Base-by-base conservation (phyloP, 2,329 filamentous ascomycete genomes). In the Paraconiothyrium brasiliense region DNA sequence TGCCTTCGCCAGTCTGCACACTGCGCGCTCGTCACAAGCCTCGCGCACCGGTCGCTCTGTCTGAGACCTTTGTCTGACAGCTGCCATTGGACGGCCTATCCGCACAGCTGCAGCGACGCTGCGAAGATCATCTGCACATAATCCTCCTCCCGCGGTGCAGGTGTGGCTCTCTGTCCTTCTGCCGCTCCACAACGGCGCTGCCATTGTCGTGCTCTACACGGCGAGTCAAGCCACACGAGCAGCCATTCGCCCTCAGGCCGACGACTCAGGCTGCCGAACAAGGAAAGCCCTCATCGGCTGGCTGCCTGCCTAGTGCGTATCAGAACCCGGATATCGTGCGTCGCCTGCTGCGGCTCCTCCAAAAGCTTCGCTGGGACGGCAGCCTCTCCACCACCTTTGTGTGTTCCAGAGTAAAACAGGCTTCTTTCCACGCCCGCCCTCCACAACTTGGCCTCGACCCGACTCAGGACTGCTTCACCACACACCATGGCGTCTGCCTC, bases 401-500 rank as follows among this genome's bases (percentile, higher is more conserved):
- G 56, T 48, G 56, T 66, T 54, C 56, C 62, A 10, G 59, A 61
- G 43, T 56, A 62, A 62, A 67, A 62, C 65, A 64, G 63, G 60
- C 62, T 69, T 69, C 35, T 51, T 43, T 37, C 50, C 37, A 24
- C 63, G 54, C 56, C 49, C 54, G 44, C 39, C 27, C 56, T 59
- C 68, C 61, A 64, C 67, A 56, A 48, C 55, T 44, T 14, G 8
- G 44, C 47, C 63, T 52, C 52, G 39, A 41, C 35, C 56, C 39
- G 39, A 41, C 43, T 35, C 39, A 14, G 20, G 30, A 37, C 32
- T 54, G 55, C 48, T 63, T 20, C 56, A 58, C 30, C 46, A 54
- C 27, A 56, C 59, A 60, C 54, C 65, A 97, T 97, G 94, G 91
- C 94, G 64, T 94, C 93, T 68, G 85, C 89, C 69, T 92, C 92